Conservation (phyloP, 768 basidiomycete genomes). For the Austroboletus eburneus region DNA sequence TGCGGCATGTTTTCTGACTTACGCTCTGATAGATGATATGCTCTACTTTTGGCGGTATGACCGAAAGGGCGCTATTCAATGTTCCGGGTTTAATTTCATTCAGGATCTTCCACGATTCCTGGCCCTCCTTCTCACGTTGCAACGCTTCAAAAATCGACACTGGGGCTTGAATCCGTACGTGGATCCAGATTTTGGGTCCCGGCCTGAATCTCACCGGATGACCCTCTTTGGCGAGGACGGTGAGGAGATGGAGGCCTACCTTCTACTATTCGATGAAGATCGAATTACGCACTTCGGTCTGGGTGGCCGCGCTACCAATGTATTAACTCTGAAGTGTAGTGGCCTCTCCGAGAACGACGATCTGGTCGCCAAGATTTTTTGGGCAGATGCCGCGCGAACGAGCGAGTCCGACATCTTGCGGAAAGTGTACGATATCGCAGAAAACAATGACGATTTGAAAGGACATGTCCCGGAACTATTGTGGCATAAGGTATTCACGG, state of each 20-base stretch:
- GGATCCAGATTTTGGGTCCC: neutral
- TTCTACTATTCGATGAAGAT: neutral
- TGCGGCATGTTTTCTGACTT: neutral
- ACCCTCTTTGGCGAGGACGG: neutral
- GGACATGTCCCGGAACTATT: neutral
- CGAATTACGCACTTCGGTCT: slow-evolving; percentile 4
- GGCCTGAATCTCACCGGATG: neutral
- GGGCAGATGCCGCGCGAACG: neutral
- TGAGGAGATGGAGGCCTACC: neutral
- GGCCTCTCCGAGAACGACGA: neutral
- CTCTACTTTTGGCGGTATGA: slow-evolving; percentile 1
- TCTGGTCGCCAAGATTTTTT: neutral
- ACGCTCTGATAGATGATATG: neutral
- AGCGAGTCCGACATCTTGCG: slow-evolving; percentile 10
- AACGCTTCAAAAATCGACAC: slow-evolving; percentile 4
- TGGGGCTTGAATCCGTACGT: slow-evolving; percentile 5
- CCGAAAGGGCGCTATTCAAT: slow-evolving; percentile 2
- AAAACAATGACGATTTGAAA: neutral
- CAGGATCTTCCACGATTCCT: slow-evolving; percentile 11
- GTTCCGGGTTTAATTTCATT: slow-evolving; percentile 8
- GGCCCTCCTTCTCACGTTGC: slow-evolving; percentile 4
- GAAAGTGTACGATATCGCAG: slow-evolving; percentile 3
- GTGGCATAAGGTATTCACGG: neutral
- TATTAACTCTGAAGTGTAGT: slow-evolving; percentile 1
- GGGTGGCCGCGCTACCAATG: slow-evolving; percentile 4